phyloP scores from a whole-genome alignment of 2,329 filamentous ascomycete species.

The Sclerotinia spermophila region DNA sequence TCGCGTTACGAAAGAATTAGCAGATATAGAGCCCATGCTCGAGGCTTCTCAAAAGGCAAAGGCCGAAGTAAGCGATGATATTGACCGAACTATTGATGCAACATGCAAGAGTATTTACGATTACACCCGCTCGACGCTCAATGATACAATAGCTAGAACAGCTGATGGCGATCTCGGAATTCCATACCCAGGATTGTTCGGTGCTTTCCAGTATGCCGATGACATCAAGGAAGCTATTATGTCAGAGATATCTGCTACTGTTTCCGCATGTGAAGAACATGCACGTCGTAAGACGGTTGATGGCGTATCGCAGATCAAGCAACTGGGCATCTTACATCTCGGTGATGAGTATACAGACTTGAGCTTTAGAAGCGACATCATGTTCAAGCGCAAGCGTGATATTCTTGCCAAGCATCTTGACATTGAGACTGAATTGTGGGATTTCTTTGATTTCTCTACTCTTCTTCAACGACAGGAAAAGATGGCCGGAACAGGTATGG shows the following conservation, averaged over 20 bases:
- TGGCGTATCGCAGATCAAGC: constrained; percentile 84
- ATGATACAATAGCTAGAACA: constrained; percentile 69
- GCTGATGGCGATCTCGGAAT: constrained; percentile 77
- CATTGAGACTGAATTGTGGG: constrained; percentile 80
- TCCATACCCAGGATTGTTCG: constrained; percentile 79
- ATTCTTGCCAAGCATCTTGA: constrained; percentile 79
- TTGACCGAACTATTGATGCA: constrained; percentile 78
- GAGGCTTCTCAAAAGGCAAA: constrained; percentile 80
- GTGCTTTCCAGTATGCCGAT: constrained; percentile 87
- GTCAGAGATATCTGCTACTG: constrained; percentile 75
- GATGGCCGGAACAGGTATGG: constrained; percentile 89
- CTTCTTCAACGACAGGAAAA: constrained; percentile 91
- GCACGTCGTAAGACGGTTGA: constrained; percentile 73
- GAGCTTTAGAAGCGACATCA: constrained; percentile 84
- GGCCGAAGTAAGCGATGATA: constrained; percentile 72
- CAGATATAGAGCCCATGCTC: constrained; percentile 78
- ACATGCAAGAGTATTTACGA: constrained; percentile 84
- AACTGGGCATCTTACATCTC: constrained; percentile 81
- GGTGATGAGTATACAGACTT: constrained; percentile 83
- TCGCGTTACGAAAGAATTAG: constrained; percentile 74
- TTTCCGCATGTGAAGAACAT: constrained; percentile 76
- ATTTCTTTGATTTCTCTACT: constrained; percentile 86
- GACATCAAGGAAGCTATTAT: constrained; percentile 91
- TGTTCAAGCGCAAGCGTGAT: constrained; percentile 80
- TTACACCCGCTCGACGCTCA: constrained; percentile 72